Evolutionary conservation across 139 green algal species (phyloP), one percentile per base, ranked within the genome.

Genomic region (Medakamo hakoo): DNA sequence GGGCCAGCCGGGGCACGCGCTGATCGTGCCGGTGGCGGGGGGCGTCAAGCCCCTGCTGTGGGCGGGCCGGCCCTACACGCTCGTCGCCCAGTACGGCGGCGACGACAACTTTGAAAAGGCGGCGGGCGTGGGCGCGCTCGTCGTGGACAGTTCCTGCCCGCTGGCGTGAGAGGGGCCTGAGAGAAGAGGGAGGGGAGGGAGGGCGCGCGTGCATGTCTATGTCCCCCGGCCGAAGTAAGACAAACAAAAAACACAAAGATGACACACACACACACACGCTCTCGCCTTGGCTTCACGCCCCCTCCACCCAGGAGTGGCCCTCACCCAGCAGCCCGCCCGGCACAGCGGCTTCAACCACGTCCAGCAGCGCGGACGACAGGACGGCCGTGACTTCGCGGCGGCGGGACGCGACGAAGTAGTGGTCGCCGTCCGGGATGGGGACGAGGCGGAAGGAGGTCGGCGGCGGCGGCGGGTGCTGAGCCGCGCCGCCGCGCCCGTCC

Each of bases 391-490:
- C 68, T 64, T 76, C 49, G 1, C 40, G 55, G 49, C 62, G 76
- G 28, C 64, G 60, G 21, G 58, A 69, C 23, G 75, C 71, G 27
- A 80, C 72, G 55, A 81, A 81, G 48, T 81, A 81, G 62, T 81
- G 75, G 52, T 70, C 55, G 29, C 70, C 72, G n/a, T 63, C 31
- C n/a, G n/a, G n/a, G 4, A 73, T 48, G 22, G 62, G 57, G 40
- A 79, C 60, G 23, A 67, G 55, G 31, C 57, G 55, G 59, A 61
- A 76, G 18, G 21, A n/a, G 0, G n/a, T 59, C 3, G 16, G 27
- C 16, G 74, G 73, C n/a, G n/a, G n/a, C n/a, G n/a, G n/a, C n/a
- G n/a, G n/a, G n/a, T n/a, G n/a, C n/a, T n/a, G n/a, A n/a, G n/a
- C n/a, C n/a, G n/a, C n/a, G n/a, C n/a, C n/a, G n/a, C n/a, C n/a